Evolutionary conservation across 2,329 filamentous ascomycete genomes (phyloP).

Genomic region (Aspergillus cejpii): DNA sequence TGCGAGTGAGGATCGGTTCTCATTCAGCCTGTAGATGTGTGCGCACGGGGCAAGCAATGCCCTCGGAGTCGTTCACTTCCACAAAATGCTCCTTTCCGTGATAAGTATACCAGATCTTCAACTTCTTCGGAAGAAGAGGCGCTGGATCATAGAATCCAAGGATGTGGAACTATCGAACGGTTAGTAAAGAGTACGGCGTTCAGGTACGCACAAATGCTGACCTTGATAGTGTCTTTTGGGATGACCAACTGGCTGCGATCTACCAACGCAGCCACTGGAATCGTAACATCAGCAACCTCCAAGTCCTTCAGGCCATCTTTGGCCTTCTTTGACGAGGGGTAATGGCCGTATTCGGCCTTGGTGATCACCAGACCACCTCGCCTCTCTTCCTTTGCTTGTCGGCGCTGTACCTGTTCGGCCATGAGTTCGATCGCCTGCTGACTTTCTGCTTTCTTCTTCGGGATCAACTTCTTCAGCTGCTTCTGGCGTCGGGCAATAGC

Average conservation of each 20-base stretch:
- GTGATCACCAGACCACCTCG: conserved; percentile 36
- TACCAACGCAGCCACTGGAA: conserved; percentile 42
- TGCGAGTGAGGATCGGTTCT: not conserved
- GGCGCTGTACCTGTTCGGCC: conserved; percentile 34
- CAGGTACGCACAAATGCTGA: conserved; percentile 13
- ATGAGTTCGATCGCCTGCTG: conserved; percentile 37
- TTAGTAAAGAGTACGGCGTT: conserved; percentile 15
- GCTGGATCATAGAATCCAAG: conserved; percentile 42
- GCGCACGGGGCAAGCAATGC: conserved; percentile 36
- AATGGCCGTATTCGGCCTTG: conserved; percentile 39
- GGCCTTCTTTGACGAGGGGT: conserved; percentile 24
- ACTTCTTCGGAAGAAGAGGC: conserved; percentile 35
- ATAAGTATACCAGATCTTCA: conserved; percentile 41
- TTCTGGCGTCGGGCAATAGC: conserved; percentile 33
- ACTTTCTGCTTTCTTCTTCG: conserved; percentile 34
- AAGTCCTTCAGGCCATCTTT: conserved; percentile 18
- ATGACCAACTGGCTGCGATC: conserved; percentile 39
- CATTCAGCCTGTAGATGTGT: conserved; percentile 25
- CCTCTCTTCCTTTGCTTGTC: conserved; percentile 32
- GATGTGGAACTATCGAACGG: conserved; percentile 32
- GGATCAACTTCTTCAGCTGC: conserved; percentile 32
- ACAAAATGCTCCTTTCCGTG: conserved; percentile 34
- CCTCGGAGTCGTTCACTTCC: conserved; percentile 34
- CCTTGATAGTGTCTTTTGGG: conserved; percentile 31
- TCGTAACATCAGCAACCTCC: conserved; percentile 37